Percentiles rank a stretch among this genome's conserved stretches.
Evolutionary conservation across 73 alveolate species (phyloP).

Genomic region (Tetrahymena elliotti): DNA sequence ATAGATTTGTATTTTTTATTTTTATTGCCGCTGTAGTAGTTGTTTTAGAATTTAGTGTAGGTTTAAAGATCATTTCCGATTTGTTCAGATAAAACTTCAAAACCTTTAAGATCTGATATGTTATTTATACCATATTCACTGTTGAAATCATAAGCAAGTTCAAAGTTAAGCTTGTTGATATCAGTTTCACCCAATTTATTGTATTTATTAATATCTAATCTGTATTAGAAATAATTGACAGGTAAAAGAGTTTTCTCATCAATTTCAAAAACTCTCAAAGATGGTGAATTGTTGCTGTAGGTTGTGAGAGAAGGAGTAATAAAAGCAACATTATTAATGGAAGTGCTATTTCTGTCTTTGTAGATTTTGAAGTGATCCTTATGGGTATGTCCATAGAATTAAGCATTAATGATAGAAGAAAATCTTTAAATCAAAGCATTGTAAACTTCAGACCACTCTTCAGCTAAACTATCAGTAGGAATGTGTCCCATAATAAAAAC

Average conservation of each 20-base stretch:
- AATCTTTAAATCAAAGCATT: slow-evolving; percentile 37
- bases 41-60: background rate
- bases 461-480: slow-evolving; percentile 21
- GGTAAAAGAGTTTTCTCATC: slow-evolving; percentile 37
- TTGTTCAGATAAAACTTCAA: background rate
- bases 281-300: background rate
- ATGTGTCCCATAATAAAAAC: slow-evolving; percentile 38
- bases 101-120: background rate
- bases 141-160: slow-evolving; percentile 24
- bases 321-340: slow-evolving; percentile 20
- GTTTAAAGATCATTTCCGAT: background rate
- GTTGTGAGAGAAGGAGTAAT: slow-evolving; percentile 37
- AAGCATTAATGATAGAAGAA: slow-evolving; percentile 15
- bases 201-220: slow-evolving; percentile 13
- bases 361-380: slow-evolving; percentile 32
- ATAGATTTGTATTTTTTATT: background rate
- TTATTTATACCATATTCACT: slow-evolving; percentile 15
- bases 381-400: slow-evolving; percentile 39
- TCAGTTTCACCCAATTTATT: slow-evolving; percentile 19
- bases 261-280: slow-evolving; percentile 17
- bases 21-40: background rate
- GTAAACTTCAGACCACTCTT: slow-evolving; percentile 36
- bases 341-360: slow-evolving; percentile 8
- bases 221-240: slow-evolving; percentile 13
- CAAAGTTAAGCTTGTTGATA: slow-evolving; percentile 5